Conservation (phyloP, 192 early-diverging fungal species). For the Mortierella hygrophila region DNA sequence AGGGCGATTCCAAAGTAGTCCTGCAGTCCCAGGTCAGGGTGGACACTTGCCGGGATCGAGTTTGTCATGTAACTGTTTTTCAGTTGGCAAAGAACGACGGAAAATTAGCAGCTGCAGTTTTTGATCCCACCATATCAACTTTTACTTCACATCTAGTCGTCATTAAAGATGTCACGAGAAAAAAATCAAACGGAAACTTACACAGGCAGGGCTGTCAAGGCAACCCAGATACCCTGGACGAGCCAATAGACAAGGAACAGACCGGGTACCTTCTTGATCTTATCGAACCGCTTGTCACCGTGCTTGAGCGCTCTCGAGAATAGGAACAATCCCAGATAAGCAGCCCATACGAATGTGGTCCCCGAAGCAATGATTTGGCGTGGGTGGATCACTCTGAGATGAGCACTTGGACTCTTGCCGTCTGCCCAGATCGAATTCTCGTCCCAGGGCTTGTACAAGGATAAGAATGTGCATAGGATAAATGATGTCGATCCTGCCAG, state of each 20-base stretch:
- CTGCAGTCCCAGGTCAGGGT: constrained; percentile 34
- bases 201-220: constrained; percentile 52
- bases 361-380: constrained; percentile 50
- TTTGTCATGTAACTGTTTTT: constrained; percentile 40
- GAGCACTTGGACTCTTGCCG: neutral
- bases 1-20: constrained; percentile 40
- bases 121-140: neutral
- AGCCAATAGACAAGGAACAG: constrained; percentile 50
- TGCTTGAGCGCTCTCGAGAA: constrained; percentile 33
- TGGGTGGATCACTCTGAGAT: constrained; percentile 13
- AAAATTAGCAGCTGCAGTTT: neutral
- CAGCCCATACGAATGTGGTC: constrained; percentile 44
- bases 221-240: constrained; percentile 52
- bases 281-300: constrained; percentile 56
- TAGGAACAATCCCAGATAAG: constrained; percentile 44
- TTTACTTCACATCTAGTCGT: neutral
- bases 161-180: no score
- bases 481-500: constrained; percentile 38
- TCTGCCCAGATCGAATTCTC: neutral
- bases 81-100: neutral
- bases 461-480: constrained; percentile 35
- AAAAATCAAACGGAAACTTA: neutral
- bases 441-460: constrained; percentile 39
- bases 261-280: constrained; percentile 28
- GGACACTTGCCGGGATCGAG: constrained; percentile 38